These are phyloP conservation scores for Globisporangium rhizosaccharum DNA, from an alignment of 352 stramenopile species.

Conservation along the genomic window DNA sequence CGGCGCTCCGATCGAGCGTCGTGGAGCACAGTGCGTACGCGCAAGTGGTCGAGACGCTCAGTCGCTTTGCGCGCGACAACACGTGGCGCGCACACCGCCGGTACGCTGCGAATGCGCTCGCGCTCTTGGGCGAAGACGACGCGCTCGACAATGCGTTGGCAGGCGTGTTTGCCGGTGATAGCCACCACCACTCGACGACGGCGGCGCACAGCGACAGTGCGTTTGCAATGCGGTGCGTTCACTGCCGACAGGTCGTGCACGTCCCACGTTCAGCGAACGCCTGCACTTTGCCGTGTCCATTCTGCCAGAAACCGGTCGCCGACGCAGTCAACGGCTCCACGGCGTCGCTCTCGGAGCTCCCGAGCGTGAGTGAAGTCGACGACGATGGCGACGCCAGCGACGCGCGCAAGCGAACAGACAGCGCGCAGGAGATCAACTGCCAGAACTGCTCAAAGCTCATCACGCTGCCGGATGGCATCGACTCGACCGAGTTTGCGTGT, in stretches of 20 bases:
- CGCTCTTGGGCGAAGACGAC: constrained; percentile 45
- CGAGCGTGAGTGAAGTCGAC: constrained; percentile 22
- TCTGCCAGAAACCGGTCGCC: constrained; percentile 37
- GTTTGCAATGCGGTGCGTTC: constrained; percentile 42
- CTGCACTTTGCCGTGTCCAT: constrained; percentile 30
- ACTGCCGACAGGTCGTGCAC: constrained; percentile 51
- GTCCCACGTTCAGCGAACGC: constrained; percentile 25
- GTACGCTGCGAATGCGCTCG: constrained; percentile 28
- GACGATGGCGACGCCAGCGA: constrained; percentile 3
- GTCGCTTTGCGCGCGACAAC: constrained; percentile 19
- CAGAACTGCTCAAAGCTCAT: constrained; percentile 54
- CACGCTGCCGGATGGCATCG: constrained; percentile 37
- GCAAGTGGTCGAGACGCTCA: constrained; percentile 33
- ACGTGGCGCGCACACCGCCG: constrained; percentile 39
- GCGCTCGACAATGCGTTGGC: constrained; percentile 24
- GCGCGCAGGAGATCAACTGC: constrained; percentile 32
- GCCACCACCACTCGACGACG: background rate
- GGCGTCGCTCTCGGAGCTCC: constrained; percentile 19
- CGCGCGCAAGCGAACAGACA: constrained; percentile 1
- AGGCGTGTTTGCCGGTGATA: constrained; percentile 4
- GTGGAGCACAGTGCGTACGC: constrained; percentile 44
- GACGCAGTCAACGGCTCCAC: constrained; percentile 28
- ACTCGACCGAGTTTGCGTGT: constrained; percentile 50
- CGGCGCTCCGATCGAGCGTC: constrained; percentile 26
- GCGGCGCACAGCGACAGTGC: background rate